Percentiles rank a stretch among this genome's conserved stretches.
Evolutionary conservation across 441 rosid genomes (phyloP).

Genomic region (Lepidium campestre): DNA sequence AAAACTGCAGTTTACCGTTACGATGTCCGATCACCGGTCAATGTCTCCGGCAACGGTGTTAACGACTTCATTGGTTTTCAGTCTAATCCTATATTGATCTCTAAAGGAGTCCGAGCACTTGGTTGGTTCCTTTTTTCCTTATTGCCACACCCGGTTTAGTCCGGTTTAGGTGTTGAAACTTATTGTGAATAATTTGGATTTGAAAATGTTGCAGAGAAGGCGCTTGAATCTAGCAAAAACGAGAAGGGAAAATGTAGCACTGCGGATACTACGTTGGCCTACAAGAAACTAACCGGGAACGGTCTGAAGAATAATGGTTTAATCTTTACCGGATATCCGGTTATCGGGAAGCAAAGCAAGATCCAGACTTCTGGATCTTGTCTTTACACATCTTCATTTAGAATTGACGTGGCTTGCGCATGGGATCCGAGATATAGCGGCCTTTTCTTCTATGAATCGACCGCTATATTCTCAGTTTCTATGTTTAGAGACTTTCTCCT

Average conservation of each 20-base stretch:
- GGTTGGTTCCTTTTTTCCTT: slow-evolving; percentile 33
- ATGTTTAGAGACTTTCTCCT: slow-evolving; percentile 47
- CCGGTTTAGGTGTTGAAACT: background rate
- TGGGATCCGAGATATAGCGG: slow-evolving; percentile 82
- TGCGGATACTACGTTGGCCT: slow-evolving; percentile 47
- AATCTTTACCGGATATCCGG: slow-evolving; percentile 71
- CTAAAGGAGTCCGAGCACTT: slow-evolving; percentile 48
- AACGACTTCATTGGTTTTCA: slow-evolving; percentile 79
- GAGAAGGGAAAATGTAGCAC: slow-evolving; percentile 52
- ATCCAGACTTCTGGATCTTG: slow-evolving; percentile 83
- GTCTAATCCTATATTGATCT: slow-evolving; percentile 46
- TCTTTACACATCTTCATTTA: slow-evolving; percentile 45
- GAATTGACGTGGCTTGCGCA: slow-evolving; percentile 49
- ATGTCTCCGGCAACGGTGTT: slow-evolving; percentile 46
- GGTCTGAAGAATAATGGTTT: slow-evolving; percentile 63
- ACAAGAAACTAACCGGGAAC: slow-evolving; percentile 57
- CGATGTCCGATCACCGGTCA: slow-evolving; percentile 50
- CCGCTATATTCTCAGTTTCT: slow-evolving; percentile 54
- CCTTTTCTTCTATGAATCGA: slow-evolving; percentile 68
- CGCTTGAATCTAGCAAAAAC: slow-evolving; percentile 39
- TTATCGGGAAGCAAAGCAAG: slow-evolving; percentile 69
- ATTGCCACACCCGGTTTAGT: background rate
- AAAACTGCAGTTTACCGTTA: slow-evolving; percentile 66
- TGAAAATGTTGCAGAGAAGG: slow-evolving; percentile 48
- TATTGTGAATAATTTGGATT: background rate